Evolutionary conservation across 768 basidiomycete genomes (phyloP).

Genomic region (Suillus subalutaceus): DNA sequence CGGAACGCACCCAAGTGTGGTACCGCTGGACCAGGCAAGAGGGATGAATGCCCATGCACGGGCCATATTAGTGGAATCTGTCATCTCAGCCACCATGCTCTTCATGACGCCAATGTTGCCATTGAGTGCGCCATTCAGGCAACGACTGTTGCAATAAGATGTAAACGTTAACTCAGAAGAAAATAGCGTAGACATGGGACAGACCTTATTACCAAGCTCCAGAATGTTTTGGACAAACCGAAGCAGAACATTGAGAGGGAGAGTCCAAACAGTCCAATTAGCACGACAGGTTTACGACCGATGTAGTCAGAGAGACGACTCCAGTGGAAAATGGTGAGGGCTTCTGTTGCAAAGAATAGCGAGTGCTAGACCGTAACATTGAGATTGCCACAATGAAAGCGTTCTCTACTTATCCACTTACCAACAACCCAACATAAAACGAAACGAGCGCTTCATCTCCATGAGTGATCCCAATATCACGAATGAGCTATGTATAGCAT

Average conservation of each 20-base stretch:
- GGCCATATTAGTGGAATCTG: slow-evolving; percentile 33
- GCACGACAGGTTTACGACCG: slow-evolving; percentile 51
- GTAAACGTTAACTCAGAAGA: background rate
- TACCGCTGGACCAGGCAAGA: slow-evolving; percentile 46
- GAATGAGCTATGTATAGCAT: slow-evolving; percentile 23
- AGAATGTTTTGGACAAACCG: slow-evolving; percentile 50
- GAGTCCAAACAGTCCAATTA: slow-evolving; percentile 47
- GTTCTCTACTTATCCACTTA: slow-evolving; percentile 24
- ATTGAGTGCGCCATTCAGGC: slow-evolving; percentile 51
- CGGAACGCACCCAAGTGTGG: slow-evolving; percentile 43
- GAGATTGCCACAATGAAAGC: slow-evolving; percentile 3
- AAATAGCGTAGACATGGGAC: slow-evolving; percentile 10
- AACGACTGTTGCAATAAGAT: slow-evolving; percentile 34
- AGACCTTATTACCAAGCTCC: slow-evolving; percentile 46
- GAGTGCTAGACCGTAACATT: slow-evolving; percentile 39
- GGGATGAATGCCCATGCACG: slow-evolving; percentile 64
- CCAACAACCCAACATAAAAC: slow-evolving; percentile 52
- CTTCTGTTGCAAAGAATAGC: slow-evolving; percentile 52
- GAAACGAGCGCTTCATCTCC: slow-evolving; percentile 49
- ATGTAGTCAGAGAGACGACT: slow-evolving; percentile 52
- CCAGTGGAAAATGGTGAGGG: slow-evolving; percentile 50
- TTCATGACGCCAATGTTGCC: slow-evolving; percentile 59
- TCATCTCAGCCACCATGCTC: slow-evolving; percentile 49
- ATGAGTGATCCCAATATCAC: slow-evolving; percentile 39
- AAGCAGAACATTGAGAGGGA: slow-evolving; percentile 51